phyloP scores from a whole-genome alignment of 73 alveolate genomes.

The Tetrahymena thermophila region DNA sequence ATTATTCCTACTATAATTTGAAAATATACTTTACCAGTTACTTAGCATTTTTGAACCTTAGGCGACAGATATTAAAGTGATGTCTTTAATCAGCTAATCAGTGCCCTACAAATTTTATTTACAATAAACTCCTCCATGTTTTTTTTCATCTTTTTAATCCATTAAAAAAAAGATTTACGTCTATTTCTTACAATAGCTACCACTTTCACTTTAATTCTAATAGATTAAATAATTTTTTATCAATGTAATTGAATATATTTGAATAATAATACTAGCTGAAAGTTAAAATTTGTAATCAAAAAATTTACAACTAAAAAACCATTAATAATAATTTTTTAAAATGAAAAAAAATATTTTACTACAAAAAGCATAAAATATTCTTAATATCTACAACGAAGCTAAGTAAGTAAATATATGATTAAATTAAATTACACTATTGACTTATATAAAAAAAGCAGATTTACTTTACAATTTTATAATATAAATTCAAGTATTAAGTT shows the following conservation, averaged over 20 bases:
- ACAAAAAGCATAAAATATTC: too few species aligned
- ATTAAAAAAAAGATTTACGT: not conserved
- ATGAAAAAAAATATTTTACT: too few species aligned
- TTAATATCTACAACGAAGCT: too few species aligned
- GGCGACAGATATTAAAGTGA: not conserved
- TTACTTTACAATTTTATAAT: too few species aligned
- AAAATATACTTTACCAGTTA: not conserved
- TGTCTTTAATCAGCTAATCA: not conserved
- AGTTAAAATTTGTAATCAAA: not conserved
- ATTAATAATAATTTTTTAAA: too few species aligned
- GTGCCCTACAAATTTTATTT: not conserved
- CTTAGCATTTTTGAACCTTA: not conserved
- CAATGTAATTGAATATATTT: not conserved
- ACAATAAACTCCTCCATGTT: not conserved
- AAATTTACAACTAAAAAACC: not conserved
- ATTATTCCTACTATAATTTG: not conserved
- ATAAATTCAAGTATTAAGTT: too few species aligned
- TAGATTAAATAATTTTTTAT: not conserved
- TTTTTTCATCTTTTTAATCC: not conserved
- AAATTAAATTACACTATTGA: too few species aligned
- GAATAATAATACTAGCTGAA: not conserved
- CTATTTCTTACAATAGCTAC: not conserved
- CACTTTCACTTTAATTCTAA: not conserved
- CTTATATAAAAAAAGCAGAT: too few species aligned
- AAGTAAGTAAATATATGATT: too few species aligned